Evolutionary conservation across 768 basidiomycete genomes (phyloP), one percentile per base, ranked within the genome.

Genomic region (Suillus fuscotomentosus): DNA sequence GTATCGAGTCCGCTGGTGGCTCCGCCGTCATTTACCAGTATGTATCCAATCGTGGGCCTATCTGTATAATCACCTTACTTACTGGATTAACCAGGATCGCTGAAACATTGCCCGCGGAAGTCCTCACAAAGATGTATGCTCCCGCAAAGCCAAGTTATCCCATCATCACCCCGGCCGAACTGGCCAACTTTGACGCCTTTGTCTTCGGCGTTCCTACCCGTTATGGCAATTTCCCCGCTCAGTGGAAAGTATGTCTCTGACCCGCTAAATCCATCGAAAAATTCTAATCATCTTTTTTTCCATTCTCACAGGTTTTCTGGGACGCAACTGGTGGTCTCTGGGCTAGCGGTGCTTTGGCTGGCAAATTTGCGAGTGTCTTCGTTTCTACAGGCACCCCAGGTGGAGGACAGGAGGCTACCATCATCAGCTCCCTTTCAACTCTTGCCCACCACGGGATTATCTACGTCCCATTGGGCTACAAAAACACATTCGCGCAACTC

Each of bases 151-250:
- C 85, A 60, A 76, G 83, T 68, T 92, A 92, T 75, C 92, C 93
- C 4, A 70, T 91, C 68, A 79, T 92, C 70, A 79, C 76, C 2
- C 82, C 88, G 27, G 75, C 79, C 1, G 78, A 82, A 9, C 81
- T 96, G 59, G 67, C 77, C 24, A 65, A 81, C 7, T 90, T 83
- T 71, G 91, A 96, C 70, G 93, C 85, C 7, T 87, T 85, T 83
- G 67, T 95, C 67, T 81, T 93, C 60, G 94, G 91, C 64, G 80
- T 93, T 64, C 89, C 89, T 60, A 90, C 90, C 34, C 89, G 94
- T 69, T 96, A 85, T 77, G 94, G 94, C 47, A 87, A 84, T 71
- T 88, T 92, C 75, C 86, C 93, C 31, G 89, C 81, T 3, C 94
- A 95, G 70, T 90, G 86, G 86, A 91, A 90, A 84, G 88, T 86